A percentile compares a stretch with the other conserved stretches of the same genome.
phyloP scores from a whole-genome alignment of 2,329 filamentous ascomycete species.

The Sarocladium kiliense region DNA sequence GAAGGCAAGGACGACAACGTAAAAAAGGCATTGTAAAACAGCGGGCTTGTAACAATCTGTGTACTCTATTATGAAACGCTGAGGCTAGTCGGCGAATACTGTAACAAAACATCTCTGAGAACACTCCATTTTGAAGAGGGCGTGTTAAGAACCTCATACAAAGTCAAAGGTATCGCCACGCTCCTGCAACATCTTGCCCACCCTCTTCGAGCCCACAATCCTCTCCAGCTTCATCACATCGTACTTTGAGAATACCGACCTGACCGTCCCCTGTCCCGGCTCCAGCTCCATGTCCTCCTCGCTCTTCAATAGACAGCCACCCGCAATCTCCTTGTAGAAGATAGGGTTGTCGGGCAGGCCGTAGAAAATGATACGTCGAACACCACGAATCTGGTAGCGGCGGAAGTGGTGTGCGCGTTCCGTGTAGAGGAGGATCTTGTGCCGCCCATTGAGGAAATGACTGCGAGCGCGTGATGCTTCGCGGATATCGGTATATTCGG shows the following conservation, averaged over 20 bases:
- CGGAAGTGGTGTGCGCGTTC: conserved; percentile 97
- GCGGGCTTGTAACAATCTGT: conserved; percentile 16
- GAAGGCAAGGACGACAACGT: conserved; percentile 13
- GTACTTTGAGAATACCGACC: conserved; percentile 76
- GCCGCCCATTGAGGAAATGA: conserved; percentile 78
- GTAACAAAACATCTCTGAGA: background rate
- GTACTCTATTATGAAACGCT: conserved; percentile 8
- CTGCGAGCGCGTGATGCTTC: conserved; percentile 81
- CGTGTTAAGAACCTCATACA: conserved; percentile 45
- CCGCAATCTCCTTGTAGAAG: conserved; percentile 74
- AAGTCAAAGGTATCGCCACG: conserved; percentile 93
- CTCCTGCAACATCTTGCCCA: conserved; percentile 78
- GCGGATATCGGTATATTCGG: conserved; percentile 76
- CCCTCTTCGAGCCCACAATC: conserved; percentile 74
- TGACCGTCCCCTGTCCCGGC: conserved; percentile 54
- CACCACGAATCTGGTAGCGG: conserved; percentile 76
- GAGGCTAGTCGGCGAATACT: background rate
- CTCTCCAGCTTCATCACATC: conserved; percentile 86
- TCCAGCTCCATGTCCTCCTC: conserved; percentile 50
- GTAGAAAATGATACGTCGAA: conserved; percentile 83
- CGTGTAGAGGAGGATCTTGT: conserved; percentile 82
- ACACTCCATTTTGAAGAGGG: background rate
- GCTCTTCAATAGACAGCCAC: conserved; percentile 58
- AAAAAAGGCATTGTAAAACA: conserved; percentile 10
- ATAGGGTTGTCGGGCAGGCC: conserved; percentile 81